A percentile compares a stretch with the other conserved stretches of the same genome.
Conservation (phyloP, 2,329 filamentous ascomycete species). For the Xylariaceae sp. region DNA sequence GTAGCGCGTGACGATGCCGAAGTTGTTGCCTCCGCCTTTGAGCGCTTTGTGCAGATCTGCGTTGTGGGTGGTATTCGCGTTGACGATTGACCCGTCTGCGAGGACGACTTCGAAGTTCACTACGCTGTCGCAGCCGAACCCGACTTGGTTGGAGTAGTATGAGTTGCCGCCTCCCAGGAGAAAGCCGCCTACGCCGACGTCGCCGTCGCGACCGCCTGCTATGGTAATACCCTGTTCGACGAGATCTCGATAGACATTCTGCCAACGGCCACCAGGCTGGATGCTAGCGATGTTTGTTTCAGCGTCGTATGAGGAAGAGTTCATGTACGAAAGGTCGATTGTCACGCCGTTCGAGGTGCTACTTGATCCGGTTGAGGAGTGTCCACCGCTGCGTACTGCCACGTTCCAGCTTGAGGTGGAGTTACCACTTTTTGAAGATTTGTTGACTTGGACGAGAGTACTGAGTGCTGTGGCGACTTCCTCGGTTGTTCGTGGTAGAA, state of each 20-base stretch:
- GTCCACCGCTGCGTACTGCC: conserved; percentile 48
- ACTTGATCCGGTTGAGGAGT: conserved; percentile 40
- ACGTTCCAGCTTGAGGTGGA: conserved; percentile 34
- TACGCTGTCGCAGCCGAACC: conserved; percentile 14
- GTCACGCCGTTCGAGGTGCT: conserved; percentile 41
- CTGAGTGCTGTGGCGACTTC: conserved; percentile 22
- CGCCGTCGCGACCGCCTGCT: conserved; percentile 27
- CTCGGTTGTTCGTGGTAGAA: conserved; percentile 19
- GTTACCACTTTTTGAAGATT: conserved; percentile 1
- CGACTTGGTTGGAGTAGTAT: conserved; percentile 10
- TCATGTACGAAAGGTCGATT: conserved; percentile 40
- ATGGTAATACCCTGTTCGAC: conserved; percentile 21
- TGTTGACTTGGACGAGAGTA: conserved; percentile 9
- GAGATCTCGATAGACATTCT: conserved; percentile 24
- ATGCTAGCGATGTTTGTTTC: conserved; percentile 31
- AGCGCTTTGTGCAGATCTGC: conserved; percentile 43
- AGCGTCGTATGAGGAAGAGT: conserved; percentile 29
- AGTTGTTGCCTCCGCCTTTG: conserved; percentile 46
- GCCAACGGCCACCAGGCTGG: conserved; percentile 29
- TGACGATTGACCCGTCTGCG: conserved; percentile 31
- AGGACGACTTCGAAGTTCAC: conserved; percentile 16
- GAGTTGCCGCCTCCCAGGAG: conserved; percentile 20
- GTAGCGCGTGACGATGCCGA: conserved; percentile 39
- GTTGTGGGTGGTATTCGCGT: conserved; percentile 35
- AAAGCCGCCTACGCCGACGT: conserved; percentile 31